Conservation (phyloP, 176 grass and related monocot species). For the Carex scoparia region DNA sequence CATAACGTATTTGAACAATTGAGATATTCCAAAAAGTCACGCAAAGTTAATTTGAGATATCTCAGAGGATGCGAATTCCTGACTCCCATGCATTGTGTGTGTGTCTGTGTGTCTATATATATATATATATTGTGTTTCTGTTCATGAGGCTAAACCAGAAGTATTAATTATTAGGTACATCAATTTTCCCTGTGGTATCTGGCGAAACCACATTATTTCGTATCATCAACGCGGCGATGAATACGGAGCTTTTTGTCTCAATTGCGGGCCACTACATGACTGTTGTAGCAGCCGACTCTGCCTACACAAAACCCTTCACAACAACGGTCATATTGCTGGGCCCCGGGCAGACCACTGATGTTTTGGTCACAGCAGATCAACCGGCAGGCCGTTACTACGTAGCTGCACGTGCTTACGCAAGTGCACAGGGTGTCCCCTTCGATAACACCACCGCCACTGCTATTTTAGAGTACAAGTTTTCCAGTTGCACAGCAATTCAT, state of each 20-base stretch:
- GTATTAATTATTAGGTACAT: slow-evolving; percentile 44
- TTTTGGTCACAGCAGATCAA: slow-evolving; percentile 64
- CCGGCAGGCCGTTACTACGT: slow-evolving; percentile 77
- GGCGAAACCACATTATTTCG: slow-evolving; percentile 70
- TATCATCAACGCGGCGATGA: slow-evolving; percentile 76
- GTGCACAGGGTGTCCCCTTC: slow-evolving; percentile 45
- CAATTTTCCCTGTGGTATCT: slow-evolving; percentile 49
- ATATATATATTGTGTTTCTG: no score
- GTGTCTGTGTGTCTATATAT: no score
- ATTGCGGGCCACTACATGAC: slow-evolving; percentile 84
- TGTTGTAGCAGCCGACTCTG: slow-evolving; percentile 74
- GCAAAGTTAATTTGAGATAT: no score
- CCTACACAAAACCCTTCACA: slow-evolving; percentile 64
- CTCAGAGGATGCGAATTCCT: not conserved
- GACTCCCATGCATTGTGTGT: not conserved
- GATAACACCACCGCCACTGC: slow-evolving; percentile 91
- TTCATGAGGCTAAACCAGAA: not conserved
- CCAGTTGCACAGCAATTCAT: slow-evolving; percentile 16
- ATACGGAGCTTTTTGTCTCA: slow-evolving; percentile 70
- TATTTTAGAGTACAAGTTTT: slow-evolving; percentile 63
- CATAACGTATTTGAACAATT: no score
- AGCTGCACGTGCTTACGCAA: slow-evolving; percentile 56
- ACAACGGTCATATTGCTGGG: slow-evolving; percentile 58
- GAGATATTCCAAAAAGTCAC: no score
- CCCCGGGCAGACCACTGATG: slow-evolving; percentile 90